A percentile compares a stretch with the other conserved stretches of the same genome.
phyloP scores from a whole-genome alignment of 2,329 filamentous ascomycete species.

The Dactylonectria estremocensis region DNA sequence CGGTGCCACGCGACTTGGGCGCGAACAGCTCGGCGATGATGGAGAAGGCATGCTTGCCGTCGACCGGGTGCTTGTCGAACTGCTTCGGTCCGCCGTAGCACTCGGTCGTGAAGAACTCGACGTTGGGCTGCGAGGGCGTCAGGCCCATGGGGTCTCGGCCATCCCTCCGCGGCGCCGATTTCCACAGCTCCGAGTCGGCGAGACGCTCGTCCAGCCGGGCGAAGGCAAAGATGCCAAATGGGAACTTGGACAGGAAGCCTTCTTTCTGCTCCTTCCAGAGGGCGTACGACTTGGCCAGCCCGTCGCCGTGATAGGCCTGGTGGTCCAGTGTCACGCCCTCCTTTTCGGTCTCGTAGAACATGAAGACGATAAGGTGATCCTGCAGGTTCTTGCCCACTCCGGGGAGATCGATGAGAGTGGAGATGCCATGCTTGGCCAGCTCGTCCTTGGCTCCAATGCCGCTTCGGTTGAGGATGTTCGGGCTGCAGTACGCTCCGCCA shows the following conservation, averaged over 20 bases:
- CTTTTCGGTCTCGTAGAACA: constrained; percentile 72
- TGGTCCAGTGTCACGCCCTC: constrained; percentile 69
- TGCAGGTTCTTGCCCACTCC: constrained; percentile 67
- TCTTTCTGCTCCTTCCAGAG: constrained; percentile 72
- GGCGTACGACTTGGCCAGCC: constrained; percentile 64
- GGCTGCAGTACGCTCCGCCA: constrained; percentile 66
- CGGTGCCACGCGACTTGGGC: constrained; percentile 69
- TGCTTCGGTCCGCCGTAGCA: constrained; percentile 74
- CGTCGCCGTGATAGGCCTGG: constrained; percentile 67
- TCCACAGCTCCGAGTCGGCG: constrained; percentile 68
- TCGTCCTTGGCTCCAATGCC: constrained; percentile 65
- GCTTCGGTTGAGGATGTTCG: constrained; percentile 66
- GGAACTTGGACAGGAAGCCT: constrained; percentile 73
- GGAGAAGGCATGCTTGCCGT: constrained; percentile 69
- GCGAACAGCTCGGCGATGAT: constrained; percentile 72
- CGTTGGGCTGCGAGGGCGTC: constrained; percentile 68
- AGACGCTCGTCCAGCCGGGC: constrained; percentile 74
- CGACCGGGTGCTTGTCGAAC: constrained; percentile 66
- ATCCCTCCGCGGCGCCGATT: constrained; percentile 60
- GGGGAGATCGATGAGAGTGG: constrained; percentile 59
- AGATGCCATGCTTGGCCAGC: constrained; percentile 58
- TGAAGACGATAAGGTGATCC: constrained; percentile 68
- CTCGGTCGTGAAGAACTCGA: constrained; percentile 76
- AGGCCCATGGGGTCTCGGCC: constrained; percentile 76
- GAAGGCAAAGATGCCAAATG: constrained; percentile 75